Evolutionary conservation across 371 early-diverging fungal genomes (phyloP), one percentile per base, ranked within the genome.

Genomic region (Fennellomyces sp.): DNA sequence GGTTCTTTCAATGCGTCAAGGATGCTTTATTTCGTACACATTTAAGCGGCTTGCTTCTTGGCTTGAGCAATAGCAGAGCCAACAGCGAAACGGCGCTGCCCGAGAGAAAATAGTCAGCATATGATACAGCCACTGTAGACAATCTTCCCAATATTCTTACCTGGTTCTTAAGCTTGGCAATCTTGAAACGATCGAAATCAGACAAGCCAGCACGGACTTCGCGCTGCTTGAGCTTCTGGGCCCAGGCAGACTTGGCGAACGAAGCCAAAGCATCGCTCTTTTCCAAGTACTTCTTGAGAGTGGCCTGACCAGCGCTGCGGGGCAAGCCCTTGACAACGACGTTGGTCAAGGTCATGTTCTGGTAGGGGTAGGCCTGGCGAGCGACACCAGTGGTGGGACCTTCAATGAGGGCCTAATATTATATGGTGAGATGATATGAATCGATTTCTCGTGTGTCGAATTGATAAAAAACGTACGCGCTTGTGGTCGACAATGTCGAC

Each of bases 401-500:
- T 78, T 97, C 97, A 73, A 99, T 81, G 68, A 99, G 85, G 71
- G 95, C 97, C 88, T 90, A 67, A 47, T 13, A 30, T 25, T 49
- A 28, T 49, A 52, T 56, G 15, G 36, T 56, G 12, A 2, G 38
- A 15, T 17, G 27, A 28, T 41, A 25, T 36, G 30, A 11, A 39
- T 59, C 26, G 33, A 8, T 12, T 35, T 59, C 25, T 5, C 23
- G 50, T n/a, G n/a, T n/a, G 59, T 23, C 1, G 17, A 21, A 42
- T 15, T 27, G 35, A 38, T 52, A n/a, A 33, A 55, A 31, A 48
- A 79, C 76, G 61, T 77, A 84, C 90, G 64, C 98, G 90, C 86
- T 91, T 91, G 90, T 99, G 97, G 86, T 99, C 99, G 69, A 99
- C 87, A 82, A 99, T 96, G 78, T 97, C 99, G 66, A 97, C 93